These are phyloP conservation scores for Tolypocladium tundrense DNA, from an alignment of 2,329 filamentous ascomycete genomes.

Conservation along the genomic window DNA sequence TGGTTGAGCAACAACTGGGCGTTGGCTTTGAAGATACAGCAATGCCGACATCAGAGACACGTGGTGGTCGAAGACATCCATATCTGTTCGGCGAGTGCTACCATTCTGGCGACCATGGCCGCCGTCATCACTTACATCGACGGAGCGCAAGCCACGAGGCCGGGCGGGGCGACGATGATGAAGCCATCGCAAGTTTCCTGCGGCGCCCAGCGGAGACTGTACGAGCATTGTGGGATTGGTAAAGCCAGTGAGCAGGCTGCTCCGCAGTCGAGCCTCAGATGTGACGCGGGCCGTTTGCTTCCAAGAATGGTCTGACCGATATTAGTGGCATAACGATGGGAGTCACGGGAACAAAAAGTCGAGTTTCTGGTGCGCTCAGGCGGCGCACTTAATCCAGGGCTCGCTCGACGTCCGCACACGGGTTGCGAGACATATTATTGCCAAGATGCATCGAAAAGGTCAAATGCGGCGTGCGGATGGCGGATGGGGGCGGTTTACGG, in stretches of 20 bases:
- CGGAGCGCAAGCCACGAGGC: neutral
- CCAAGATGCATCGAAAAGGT: neutral
- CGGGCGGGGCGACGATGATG: neutral
- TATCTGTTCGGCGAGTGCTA: neutral
- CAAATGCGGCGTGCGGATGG: neutral
- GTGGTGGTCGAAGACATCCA: neutral
- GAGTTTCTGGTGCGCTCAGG: neutral
- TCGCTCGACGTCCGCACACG: neutral
- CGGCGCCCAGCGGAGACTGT: neutral
- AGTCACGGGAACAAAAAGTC: neutral
- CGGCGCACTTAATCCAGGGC: neutral
- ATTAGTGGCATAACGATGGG: neutral
- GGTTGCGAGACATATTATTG: neutral
- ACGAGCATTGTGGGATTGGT: neutral
- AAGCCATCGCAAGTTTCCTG: neutral
- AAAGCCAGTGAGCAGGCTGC: neutral
- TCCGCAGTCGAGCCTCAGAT: neutral
- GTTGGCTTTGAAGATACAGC: neutral
- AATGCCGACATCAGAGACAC: neutral
- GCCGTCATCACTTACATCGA: neutral
- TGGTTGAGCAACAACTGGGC: neutral
- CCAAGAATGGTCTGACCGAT: too few relatives aligned
- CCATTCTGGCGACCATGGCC: neutral
- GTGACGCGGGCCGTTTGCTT: neutral
- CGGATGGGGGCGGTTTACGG: neutral